Conservation (phyloP, 495 filamentous ascomycete species). For the Xylaria grammica region DNA sequence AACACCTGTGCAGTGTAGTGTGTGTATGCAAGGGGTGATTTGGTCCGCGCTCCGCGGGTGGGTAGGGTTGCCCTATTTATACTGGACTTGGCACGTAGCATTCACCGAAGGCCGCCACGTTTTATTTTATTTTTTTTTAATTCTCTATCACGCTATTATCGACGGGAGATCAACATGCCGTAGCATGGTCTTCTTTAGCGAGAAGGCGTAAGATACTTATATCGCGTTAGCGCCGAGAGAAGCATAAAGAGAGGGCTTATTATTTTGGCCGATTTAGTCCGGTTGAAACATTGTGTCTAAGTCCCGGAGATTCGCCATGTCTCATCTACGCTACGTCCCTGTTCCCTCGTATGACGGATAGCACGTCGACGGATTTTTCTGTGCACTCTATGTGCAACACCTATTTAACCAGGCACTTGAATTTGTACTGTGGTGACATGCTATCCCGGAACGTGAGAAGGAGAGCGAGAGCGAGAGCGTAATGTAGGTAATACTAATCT, state of each 20-base stretch:
- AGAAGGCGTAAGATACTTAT: not conserved
- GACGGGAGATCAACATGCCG: constrained; percentile 10
- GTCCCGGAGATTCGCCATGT: not conserved
- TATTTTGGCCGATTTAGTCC: not conserved
- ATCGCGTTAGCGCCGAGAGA: too few species aligned
- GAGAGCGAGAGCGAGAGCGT: not conserved
- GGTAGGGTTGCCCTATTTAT: constrained; percentile 1
- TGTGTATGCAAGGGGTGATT: not conserved
- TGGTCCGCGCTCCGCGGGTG: constrained; percentile 14
- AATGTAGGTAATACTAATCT: too few species aligned
- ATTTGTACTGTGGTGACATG: not conserved
- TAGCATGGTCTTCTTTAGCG: not conserved
- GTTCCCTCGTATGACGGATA: constrained; percentile 2
- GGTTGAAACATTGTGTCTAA: not conserved
- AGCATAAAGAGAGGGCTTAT: too few species aligned
- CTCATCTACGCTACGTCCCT: constrained; percentile 4
- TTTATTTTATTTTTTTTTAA: not conserved
- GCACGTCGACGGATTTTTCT: constrained; percentile 2
- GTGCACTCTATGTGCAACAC: not conserved
- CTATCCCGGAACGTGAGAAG: not conserved
- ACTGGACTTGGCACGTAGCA: constrained; percentile 12
- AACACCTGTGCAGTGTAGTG: too few species aligned
- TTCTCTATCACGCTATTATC: not conserved
- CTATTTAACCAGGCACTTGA: not conserved
- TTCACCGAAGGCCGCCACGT: not conserved